These are phyloP conservation scores for barrel medic (Medicago truncatula) DNA, from an alignment of 306 rosid genomes.

Conservation along the genomic window DNA sequence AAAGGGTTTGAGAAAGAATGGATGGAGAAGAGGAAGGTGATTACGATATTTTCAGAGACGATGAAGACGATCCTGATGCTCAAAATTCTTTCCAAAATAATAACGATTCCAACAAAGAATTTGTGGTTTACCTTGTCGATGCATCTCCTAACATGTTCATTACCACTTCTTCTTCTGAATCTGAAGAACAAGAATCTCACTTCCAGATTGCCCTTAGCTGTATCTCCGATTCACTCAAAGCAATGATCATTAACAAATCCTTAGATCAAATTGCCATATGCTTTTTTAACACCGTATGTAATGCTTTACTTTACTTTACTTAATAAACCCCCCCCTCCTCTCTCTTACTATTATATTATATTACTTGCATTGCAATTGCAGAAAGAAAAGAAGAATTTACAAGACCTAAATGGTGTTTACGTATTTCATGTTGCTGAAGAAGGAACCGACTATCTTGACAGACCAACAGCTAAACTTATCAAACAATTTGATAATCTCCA, in stretches of 20 bases:
- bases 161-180: not conserved
- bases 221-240: conserved; percentile 67
- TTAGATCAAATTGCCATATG: conserved; percentile 90
- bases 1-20: conserved; percentile 33
- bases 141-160: conserved; percentile 92
- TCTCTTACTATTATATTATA: not conserved
- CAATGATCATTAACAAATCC: conserved; percentile 74
- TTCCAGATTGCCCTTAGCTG: conserved; percentile 76
- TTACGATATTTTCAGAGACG: conserved; percentile 80
- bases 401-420: conserved; percentile 74
- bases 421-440: conserved; percentile 75
- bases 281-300: conserved; percentile 74
- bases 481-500: conserved; percentile 59
- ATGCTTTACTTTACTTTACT: not conserved
- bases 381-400: conserved; percentile 87
- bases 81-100: conserved; percentile 47
- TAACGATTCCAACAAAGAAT: conserved; percentile 68
- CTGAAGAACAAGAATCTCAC: conserved; percentile 58
- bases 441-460: conserved; percentile 65
- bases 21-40: conserved; percentile 67
- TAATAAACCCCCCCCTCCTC: not conserved
- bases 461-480: conserved; percentile 87
- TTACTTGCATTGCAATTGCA: conserved; percentile 55
- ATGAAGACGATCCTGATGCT: conserved; percentile 71
- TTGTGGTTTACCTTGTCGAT: conserved; percentile 77